Base-by-base conservation (phyloP, 345 rosid species). In the Mallotus nudiflorus region DNA sequence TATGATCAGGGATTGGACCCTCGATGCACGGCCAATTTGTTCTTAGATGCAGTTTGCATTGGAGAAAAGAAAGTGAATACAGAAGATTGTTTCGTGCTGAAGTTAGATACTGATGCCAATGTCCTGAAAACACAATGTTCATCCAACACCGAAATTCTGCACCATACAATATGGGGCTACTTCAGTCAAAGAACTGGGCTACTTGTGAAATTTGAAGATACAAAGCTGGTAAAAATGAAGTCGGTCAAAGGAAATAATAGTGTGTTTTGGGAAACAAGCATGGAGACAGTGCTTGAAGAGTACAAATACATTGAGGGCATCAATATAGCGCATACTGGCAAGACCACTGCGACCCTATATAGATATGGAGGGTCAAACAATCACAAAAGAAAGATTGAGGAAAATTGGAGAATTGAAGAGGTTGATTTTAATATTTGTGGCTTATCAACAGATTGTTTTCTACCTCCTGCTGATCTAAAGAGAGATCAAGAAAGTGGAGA, bases 131-230 rank as follows among this genome's bases (percentile, higher is more conserved):
- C 86, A 0, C 98, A 94, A 59, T 83, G 89, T 75, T 85, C 92
- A 8, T 66, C 86, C 1, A 83, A 88, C 73, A 85, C 95, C 3
- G 95, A 91, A 67, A 83, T 94, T 35, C 50, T 86, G 39, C 95
- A 91, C 80, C 98, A 94, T 62, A 90, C 82, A 0, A 70, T 91
- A n/a, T 85, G 98, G 97, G 98, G 98, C 7, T 87, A 83, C 77
- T 91, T 94, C 84, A 88, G 98, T 89, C 97, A 91, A 67, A 73
- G 93, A 27, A 89, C 96, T 5, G 97, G 98, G 20, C 78, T 94
- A 12, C 84, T 94, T 8, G 75, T 80, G 24, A 85, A 87, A 65
- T 82, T 94, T 48, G 86, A 87, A 74, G 98, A 94, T 62, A 84
- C 91, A 39, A 91, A 86, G 73, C 67, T 91, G 14, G 90, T 91